phyloP scores from a whole-genome alignment of 1,284 basidiomycete species.

The Puccinia triticina region DNA sequence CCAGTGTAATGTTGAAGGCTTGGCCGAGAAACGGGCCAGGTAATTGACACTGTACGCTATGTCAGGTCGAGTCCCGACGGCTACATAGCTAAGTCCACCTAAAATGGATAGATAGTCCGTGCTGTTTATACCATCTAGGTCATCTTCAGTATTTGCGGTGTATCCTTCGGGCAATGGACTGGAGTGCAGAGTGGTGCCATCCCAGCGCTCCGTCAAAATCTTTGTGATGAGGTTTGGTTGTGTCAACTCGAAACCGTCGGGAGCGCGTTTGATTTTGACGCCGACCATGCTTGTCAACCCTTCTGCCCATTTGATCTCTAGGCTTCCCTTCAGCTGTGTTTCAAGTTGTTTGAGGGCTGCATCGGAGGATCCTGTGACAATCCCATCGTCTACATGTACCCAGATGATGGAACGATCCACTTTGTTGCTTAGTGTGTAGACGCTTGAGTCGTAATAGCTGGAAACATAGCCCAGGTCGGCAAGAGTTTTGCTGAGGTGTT shows the following conservation, averaged over 20 bases:
- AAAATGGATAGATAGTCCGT: neutral
- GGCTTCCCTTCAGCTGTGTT: neutral
- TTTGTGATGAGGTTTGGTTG: neutral
- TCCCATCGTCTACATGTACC: constrained; percentile 10
- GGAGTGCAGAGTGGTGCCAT: neutral
- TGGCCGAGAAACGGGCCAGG: no score
- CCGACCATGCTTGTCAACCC: neutral
- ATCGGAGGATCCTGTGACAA: neutral
- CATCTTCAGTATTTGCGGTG: neutral
- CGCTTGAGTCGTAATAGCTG: neutral
- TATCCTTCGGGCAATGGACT: neutral
- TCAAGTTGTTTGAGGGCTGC: neutral
- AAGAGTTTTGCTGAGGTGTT: neutral
- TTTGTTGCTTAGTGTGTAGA: neutral
- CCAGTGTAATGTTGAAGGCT: no score
- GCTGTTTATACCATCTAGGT: neutral
- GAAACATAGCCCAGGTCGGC: neutral
- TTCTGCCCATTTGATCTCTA: constrained; percentile 7
- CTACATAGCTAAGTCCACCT: neutral
- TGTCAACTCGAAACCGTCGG: neutral
- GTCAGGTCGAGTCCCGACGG: neutral
- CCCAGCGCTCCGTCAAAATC: neutral
- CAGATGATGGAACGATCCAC: no score
- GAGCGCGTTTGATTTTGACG: neutral
- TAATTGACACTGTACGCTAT: no score